Base-by-base conservation (phyloP, 2,329 filamentous ascomycete genomes). In the Fusarium anguioides region DNA sequence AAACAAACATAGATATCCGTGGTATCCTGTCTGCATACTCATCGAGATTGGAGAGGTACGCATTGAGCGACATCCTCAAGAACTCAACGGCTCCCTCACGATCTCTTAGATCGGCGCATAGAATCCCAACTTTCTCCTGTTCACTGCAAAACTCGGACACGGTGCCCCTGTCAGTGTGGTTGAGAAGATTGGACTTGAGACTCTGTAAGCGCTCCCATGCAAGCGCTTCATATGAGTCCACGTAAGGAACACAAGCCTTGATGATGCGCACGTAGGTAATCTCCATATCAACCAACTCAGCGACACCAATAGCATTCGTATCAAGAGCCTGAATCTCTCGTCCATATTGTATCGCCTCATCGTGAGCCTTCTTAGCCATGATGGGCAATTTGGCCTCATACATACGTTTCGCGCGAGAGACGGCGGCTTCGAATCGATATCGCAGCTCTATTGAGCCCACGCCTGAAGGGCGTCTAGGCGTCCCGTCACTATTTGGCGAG, bases 351-450 rank as follows among this genome's bases (percentile, higher is more conserved):
- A 57, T 42, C 4, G 59, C 58, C 21, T 63, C 51, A 3, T 56
- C 60, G 8, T 63, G 35, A 18, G 60, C 57, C 17, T 49, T 63
- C 20, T 63, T 63, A 1, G 60, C 60, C 11, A 61, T 35, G 6
- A 40, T 46, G 5, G 60, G 44, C 12, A 56, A 20, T 7, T 36
- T 51, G 1, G 42, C 57, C 11, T 40, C 24, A 6, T 40, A 27
- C 57, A 62, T 49, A 8, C 49, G 57, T 15, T 44, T 44, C 9
- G 60, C 27, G 3, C 49, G 49, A 14, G 49, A 39, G 5, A 55
- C 8, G 9, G 60, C 60, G 6, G 37, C 39, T 29, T 56, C 44
- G 8, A 62, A 62, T 4, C 57, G 47, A 5, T 45, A 46, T 26
- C 20, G 35, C 4, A 62, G 17, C 21, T 63, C 60, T 20, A 15